Base-by-base conservation (phyloP, 192 early-diverging fungal genomes). In the Obelidium mucronatum region DNA sequence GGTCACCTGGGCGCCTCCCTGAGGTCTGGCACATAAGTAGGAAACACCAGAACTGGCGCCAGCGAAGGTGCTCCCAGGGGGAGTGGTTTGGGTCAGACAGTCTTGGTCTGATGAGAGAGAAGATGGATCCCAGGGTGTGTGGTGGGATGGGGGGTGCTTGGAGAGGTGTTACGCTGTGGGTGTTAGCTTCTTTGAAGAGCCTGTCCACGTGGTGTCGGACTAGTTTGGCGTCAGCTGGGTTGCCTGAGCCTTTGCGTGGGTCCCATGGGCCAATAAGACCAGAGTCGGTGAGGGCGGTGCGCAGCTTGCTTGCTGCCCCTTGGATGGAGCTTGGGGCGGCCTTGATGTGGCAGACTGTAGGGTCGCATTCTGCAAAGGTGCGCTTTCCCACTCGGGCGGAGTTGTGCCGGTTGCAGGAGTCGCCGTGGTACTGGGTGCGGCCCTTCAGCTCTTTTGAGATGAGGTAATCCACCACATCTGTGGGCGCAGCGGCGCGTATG, bases 31-130 rank as follows among this genome's bases (percentile, higher is more conserved):
- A 33, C 1, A 64, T 0, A 17, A 17, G 6, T 26, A 39, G 13
- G 61, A 64, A 64, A 39, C 4, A 15, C 61, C 61, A 64, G 8
- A 37, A 30, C 24, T 64, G 61, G 30, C 61, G 61, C 61, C 61
- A 64, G 19, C 6, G 17, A 1, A 64, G 61, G 30, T 35, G 5
- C 11, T 6, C 26, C 11, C 4, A 24, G 6, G 55, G n/a, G 6
- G 55, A 3, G 6, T 4, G 4, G 4, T 6, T 24, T 30, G 6
- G n/a, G 55, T 58, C 55, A 5, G 55, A 5, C 4, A 58, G 6
- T 5, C 55, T 6, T 19, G 19, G 6, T 5, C 6, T 5, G 24
- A 58, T 24, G 5, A 5, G 55, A 5, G 5, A 24, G 11, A 6
- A 58, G 5, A 58, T 5, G 8, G 5, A 19, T 19, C 26, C 26